Base-by-base conservation (phyloP, 805 yeast species). In the Candida suzukii region DNA sequence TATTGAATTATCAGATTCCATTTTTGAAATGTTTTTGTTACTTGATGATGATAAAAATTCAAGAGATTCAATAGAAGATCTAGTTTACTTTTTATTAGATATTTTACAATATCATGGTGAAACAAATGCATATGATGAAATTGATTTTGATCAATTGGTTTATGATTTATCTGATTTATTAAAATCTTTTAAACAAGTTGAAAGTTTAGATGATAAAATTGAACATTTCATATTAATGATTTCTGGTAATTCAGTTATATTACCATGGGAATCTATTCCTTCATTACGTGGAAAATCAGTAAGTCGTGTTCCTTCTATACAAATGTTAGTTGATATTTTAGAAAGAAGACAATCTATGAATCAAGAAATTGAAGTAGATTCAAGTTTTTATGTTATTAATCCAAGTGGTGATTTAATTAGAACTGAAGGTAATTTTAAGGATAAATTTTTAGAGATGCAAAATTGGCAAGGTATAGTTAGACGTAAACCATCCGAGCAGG, bases 251-350 rank as follows among this genome's bases (percentile, higher is more conserved):
- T 80, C 95, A 48, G 74, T 75, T n/a, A 56, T 59, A 17, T 67
- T 93, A 26, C 99, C 99, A 0, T 93, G 98, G 98, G 99, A 93
- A 53, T 80, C 88, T 1, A 54, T 90, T 26, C 71, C 78, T 0
- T 69, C 71, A 35, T 56, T 90, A 41, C 59, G 74, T 39, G 54
- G 56, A 0, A 64, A 61, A 37, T 78, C 95, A 0, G 72, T 84
- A 0, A 75, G 95, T 0, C 66, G 98, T 47, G 72, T 88, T 59
- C 95, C 96, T 0, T 83, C 95, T 0, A 42, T 79, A 13, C 53
- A 58, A 1, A 51, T 70, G 35, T 58, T 87, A 14, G 35, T 60
- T 1, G 61, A 70, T 2, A 43, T 71, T 38, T 66, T 72, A 35
- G 52, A 41, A 41, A 46, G 26, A 30, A 33, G 19, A 14, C 7